These are phyloP conservation scores for Pleomassaria siparia DNA, from an alignment of 2,329 filamentous ascomycete species.

Conservation along the genomic window DNA sequence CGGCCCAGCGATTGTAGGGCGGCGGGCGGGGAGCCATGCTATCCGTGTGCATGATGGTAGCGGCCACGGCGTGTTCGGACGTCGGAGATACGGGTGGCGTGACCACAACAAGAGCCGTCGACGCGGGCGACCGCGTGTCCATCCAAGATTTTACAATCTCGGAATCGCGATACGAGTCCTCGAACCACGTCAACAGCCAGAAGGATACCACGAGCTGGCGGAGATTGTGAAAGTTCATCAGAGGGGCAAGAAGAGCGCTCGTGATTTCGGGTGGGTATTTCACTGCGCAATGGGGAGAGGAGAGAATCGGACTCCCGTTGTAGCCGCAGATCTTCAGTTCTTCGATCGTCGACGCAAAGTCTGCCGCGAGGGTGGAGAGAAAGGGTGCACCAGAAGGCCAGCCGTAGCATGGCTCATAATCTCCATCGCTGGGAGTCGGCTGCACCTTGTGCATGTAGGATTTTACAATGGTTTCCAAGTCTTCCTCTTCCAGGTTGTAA, in stretches of 20 bases:
- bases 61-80: conserved; percentile 25
- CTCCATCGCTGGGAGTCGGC: conserved; percentile 12
- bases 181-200: conserved; percentile 24
- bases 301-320: conserved; percentile 46
- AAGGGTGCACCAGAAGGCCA: conserved; percentile 45
- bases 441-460: conserved; percentile 18
- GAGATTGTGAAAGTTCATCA: conserved; percentile 45
- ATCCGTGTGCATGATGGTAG: conserved; percentile 28
- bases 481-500: conserved; percentile 33
- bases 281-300: too few species aligned
- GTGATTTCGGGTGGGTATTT: conserved; percentile 38
- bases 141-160: conserved; percentile 51
- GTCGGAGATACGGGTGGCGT: conserved; percentile 31
- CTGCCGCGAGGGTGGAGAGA: conserved; percentile 45
- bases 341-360: conserved; percentile 43
- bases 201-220: neutral
- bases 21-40: conserved; percentile 19
- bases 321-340: conserved; percentile 54
- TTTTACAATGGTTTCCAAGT: conserved; percentile 24
- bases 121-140: conserved; percentile 41
- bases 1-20: conserved; percentile 45
- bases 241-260: conserved; percentile 39
- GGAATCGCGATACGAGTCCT: conserved; percentile 41
- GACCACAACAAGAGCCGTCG: conserved; percentile 42
- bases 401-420: conserved; percentile 43